These are phyloP conservation scores for Ogataea corticis DNA, from an alignment of 805 yeast genomes.

Conservation along the genomic window DNA sequence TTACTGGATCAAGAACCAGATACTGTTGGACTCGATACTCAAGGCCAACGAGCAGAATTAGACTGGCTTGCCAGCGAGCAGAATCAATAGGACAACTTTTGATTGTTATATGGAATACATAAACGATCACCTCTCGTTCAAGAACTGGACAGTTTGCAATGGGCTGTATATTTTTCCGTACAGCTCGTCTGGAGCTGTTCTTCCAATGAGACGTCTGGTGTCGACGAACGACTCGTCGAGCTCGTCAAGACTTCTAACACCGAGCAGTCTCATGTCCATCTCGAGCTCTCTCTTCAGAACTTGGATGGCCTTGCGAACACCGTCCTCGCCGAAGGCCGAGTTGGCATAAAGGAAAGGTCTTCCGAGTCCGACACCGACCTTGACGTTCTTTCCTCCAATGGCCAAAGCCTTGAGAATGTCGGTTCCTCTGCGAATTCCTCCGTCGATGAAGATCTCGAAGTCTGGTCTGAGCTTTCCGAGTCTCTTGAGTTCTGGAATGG, in stretches of 20 bases:
- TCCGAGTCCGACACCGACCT: conserved; percentile 70
- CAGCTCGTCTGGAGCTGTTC: conserved; percentile 34
- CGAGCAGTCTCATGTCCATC: conserved; percentile 79
- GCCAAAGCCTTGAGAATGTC: conserved; percentile 67
- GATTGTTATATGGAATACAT: no score
- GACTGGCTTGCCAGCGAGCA: conserved; percentile 10
- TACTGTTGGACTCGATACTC: conserved; percentile 23
- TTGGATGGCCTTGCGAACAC: conserved; percentile 59
- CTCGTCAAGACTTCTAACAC: conserved; percentile 62
- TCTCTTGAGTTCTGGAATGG: conserved; percentile 50
- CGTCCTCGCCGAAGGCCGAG: conserved; percentile 62
- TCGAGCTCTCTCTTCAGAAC: conserved; percentile 68
- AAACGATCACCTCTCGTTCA: conserved; percentile 23
- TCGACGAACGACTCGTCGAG: conserved; percentile 66
- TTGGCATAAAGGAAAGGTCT: conserved; percentile 67
- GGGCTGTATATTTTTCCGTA: conserved; percentile 33
- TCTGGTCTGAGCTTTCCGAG: conserved; percentile 48
- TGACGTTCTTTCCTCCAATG: conserved; percentile 70
- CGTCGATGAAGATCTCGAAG: conserved; percentile 63
- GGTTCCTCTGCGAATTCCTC: conserved; percentile 69
- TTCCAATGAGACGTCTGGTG: conserved; percentile 36
- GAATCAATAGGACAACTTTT: conserved; percentile 2
- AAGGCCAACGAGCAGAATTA: conserved; percentile 7
- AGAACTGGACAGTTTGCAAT: conserved; percentile 31
- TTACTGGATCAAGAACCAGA: conserved; percentile 31